These are phyloP conservation scores for Dactylonectria estremocensis DNA, from an alignment of 2,329 filamentous ascomycete species.

Conservation along the genomic window DNA sequence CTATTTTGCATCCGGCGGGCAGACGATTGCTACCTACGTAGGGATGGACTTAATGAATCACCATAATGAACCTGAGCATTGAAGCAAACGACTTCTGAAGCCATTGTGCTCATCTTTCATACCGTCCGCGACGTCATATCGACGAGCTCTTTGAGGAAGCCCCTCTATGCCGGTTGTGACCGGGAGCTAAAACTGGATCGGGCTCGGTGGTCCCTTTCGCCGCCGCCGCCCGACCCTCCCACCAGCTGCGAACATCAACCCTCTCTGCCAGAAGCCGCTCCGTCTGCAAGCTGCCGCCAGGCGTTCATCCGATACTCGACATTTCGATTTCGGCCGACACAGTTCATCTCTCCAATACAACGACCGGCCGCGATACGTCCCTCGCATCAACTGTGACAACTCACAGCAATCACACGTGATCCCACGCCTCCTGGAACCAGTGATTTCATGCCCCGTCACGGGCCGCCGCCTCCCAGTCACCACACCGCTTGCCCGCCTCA, in stretches of 20 bases:
- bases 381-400: constrained; percentile 13
- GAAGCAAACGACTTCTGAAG: background rate
- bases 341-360: constrained; percentile 3
- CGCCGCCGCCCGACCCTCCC: constrained; percentile 37
- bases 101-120: constrained; percentile 7
- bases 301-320: constrained; percentile 23
- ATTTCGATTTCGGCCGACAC: constrained; percentile 14
- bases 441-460: constrained; percentile 53
- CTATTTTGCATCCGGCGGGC: constrained; percentile 24
- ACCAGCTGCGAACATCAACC: constrained; percentile 39
- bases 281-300: constrained; percentile 21
- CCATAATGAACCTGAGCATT: too few species aligned
- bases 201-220: constrained; percentile 35
- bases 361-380: constrained; percentile 1
- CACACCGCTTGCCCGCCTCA: constrained; percentile 49
- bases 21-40: too few species aligned
- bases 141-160: constrained; percentile 24
- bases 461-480: constrained; percentile 41
- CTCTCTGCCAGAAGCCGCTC: constrained; percentile 26
- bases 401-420: constrained; percentile 42
- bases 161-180: constrained; percentile 43
- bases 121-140: constrained; percentile 41
- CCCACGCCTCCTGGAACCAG: constrained; percentile 43
- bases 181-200: constrained; percentile 42
- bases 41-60: background rate